Evolutionary conservation across 345 rosid species (phyloP).

Genomic region (Lepidium sativum): DNA sequence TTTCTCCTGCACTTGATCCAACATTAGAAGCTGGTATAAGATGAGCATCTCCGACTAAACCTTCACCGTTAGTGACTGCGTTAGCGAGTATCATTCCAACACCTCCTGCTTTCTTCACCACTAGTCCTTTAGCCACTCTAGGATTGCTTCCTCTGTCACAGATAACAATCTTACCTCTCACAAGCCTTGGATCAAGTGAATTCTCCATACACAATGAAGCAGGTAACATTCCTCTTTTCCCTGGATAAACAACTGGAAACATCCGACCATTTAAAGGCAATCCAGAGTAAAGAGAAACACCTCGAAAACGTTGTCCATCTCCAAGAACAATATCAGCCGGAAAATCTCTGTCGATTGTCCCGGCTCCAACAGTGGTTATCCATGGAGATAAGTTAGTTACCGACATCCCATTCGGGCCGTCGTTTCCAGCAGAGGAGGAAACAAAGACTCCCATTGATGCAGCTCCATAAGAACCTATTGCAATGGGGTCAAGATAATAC

Average conservation of each 20-base stretch:
- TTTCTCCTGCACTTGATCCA: slow-evolving; percentile 55
- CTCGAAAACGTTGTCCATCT: slow-evolving; percentile 44
- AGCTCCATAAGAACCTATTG: slow-evolving; percentile 48
- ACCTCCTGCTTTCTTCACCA: slow-evolving; percentile 69
- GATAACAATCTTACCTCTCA: slow-evolving; percentile 60
- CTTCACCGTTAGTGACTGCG: slow-evolving; percentile 65
- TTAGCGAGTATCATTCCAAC: slow-evolving; percentile 75
- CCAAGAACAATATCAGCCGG: slow-evolving; percentile 53
- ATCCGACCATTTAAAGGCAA: slow-evolving; percentile 38
- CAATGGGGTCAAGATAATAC: slow-evolving; percentile 72
- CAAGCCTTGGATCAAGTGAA: slow-evolving; percentile 45
- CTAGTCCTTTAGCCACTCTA: slow-evolving; percentile 68
- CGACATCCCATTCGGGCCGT: slow-evolving; percentile 66
- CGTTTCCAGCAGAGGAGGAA: slow-evolving; percentile 48
- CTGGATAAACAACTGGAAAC: slow-evolving; percentile 64
- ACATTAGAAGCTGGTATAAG: slow-evolving; percentile 57
- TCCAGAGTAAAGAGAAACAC: slow-evolving; percentile 57
- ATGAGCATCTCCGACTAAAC: slow-evolving; percentile 66
- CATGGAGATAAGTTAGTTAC: slow-evolving; percentile 70
- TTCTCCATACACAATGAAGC: slow-evolving; percentile 68
- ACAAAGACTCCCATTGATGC: not conserved
- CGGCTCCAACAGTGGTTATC: slow-evolving; percentile 59
- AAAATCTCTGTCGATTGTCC: slow-evolving; percentile 64
- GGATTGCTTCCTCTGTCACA: slow-evolving; percentile 71
- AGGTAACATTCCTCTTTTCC: slow-evolving; percentile 42